Conservation (phyloP, 2,329 filamentous ascomycete species). For the Epichloe sylvatica region DNA sequence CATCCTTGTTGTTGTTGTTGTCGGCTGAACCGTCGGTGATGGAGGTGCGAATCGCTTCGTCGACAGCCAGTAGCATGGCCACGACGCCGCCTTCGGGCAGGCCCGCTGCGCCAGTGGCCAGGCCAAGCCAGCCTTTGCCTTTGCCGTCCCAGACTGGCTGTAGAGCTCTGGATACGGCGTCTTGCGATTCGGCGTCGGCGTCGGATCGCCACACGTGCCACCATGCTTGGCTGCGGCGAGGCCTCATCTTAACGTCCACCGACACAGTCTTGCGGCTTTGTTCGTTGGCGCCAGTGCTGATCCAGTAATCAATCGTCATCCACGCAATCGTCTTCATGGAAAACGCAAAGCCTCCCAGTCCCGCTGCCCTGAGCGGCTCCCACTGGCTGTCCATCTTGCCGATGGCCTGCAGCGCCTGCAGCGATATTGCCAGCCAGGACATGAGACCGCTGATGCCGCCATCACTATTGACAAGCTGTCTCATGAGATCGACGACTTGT, state of each 20-base stretch:
- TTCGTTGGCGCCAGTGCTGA: constrained; percentile 17
- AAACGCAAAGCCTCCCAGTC: constrained; percentile 35
- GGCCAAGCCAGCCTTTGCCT: constrained; percentile 33
- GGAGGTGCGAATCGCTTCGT: constrained; percentile 30
- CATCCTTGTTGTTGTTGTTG: background rate
- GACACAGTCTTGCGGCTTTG: constrained; percentile 22
- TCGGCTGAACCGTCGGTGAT: constrained; percentile 3
- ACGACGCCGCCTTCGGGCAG: constrained; percentile 26
- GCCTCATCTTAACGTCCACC: constrained; percentile 38
- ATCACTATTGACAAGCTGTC: constrained; percentile 41
- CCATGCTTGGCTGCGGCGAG: constrained; percentile 32
- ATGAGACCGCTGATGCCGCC: constrained; percentile 39
- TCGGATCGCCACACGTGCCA: constrained; percentile 35
- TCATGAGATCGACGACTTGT: constrained; percentile 45
- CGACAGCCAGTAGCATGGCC: constrained; percentile 33
- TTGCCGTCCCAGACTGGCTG: constrained; percentile 31
- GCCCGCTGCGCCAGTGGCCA: constrained; percentile 33
- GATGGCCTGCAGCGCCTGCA: constrained; percentile 50
- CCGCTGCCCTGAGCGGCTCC: constrained; percentile 26
- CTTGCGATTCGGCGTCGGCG: constrained; percentile 11
- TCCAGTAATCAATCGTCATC: constrained; percentile 40
- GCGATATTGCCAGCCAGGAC: constrained; percentile 42
- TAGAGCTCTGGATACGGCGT: constrained; percentile 26
- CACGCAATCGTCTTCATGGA: constrained; percentile 42
- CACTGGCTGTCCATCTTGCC: constrained; percentile 45